phyloP scores from a whole-genome alignment of 768 basidiomycete genomes.

The Coprinopsis strossmayeri region DNA sequence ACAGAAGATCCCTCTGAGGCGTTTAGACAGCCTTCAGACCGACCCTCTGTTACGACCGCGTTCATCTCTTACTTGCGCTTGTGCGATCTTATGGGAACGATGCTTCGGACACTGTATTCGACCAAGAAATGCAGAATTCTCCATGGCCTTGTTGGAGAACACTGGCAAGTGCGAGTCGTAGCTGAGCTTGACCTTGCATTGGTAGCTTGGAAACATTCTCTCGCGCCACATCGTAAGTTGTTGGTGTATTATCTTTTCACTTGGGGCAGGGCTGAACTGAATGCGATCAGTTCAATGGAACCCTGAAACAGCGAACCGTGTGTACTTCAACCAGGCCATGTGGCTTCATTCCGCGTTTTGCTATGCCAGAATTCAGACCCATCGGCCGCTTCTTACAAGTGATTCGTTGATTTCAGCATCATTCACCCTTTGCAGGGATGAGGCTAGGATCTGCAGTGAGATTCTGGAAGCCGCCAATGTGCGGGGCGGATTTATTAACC shows the following conservation, averaged over 20 bases:
- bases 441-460: slow-evolving; percentile 64
- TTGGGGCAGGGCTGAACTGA: not conserved
- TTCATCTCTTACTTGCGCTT: slow-evolving; percentile 52
- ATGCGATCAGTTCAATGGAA: slow-evolving; percentile 31
- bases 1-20: slow-evolving; percentile 35
- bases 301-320: slow-evolving; percentile 22
- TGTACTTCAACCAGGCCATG: slow-evolving; percentile 47
- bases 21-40: slow-evolving; percentile 58
- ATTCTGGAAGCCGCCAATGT: slow-evolving; percentile 49
- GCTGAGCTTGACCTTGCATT: slow-evolving; percentile 56
- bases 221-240: slow-evolving; percentile 46
- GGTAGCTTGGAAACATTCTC: slow-evolving; percentile 49
- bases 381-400: slow-evolving; percentile 58
- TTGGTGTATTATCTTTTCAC: not conserved
- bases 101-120: slow-evolving; percentile 50
- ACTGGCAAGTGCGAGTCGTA: slow-evolving; percentile 50
- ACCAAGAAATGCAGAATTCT: slow-evolving; percentile 31
- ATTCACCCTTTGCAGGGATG: slow-evolving; percentile 61
- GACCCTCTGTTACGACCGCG: slow-evolving; percentile 45
- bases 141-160: slow-evolving; percentile 36
- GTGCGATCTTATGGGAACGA: slow-evolving; percentile 50
- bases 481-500: slow-evolving; percentile 21
- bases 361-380: slow-evolving; percentile 54
- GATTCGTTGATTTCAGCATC: slow-evolving; percentile 42
- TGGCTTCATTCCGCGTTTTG: slow-evolving; percentile 34